Conservation (phyloP, 164 flowering plant species). For the Kalanchoe fedtschenkoi region DNA sequence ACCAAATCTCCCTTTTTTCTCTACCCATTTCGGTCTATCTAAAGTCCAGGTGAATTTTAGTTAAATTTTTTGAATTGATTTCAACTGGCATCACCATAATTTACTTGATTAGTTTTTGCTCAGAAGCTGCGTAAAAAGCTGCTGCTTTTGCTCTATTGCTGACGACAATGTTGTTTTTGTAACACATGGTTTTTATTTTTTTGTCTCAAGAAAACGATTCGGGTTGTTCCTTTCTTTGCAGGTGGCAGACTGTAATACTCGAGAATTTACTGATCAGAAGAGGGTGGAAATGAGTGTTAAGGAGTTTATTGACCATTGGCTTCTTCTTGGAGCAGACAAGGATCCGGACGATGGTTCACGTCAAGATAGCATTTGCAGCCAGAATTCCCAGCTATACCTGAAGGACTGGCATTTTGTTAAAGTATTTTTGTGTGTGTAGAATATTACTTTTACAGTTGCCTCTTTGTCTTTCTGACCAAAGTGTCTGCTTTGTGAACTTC, state of each 20-base stretch:
- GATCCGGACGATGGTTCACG: conserved; percentile 10
- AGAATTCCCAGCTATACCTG: conserved; percentile 48
- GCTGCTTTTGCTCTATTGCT: no score
- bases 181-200: background rate
- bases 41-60: conserved; percentile 55
- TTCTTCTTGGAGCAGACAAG: conserved; percentile 8
- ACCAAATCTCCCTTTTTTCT: conserved; percentile 69
- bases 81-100: background rate
- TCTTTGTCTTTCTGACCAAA: background rate
- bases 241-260: conserved; percentile 78
- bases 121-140: no score
- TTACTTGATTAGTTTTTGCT: no score
- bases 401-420: conserved; percentile 98
- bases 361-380: conserved; percentile 12
- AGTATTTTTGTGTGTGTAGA: conserved; percentile 25
- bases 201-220: no score
- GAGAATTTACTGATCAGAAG: conserved; percentile 78
- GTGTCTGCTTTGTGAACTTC: background rate
- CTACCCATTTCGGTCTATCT: conserved; percentile 63
- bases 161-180: background rate
- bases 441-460: background rate
- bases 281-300: conserved; percentile 75
- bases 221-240: conserved; percentile 10
- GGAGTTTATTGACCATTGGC: conserved; percentile 61
- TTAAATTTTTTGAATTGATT: background rate